Evolutionary conservation across 306 rosid species (phyloP).

Genomic region (Dalbergia cultrata): DNA sequence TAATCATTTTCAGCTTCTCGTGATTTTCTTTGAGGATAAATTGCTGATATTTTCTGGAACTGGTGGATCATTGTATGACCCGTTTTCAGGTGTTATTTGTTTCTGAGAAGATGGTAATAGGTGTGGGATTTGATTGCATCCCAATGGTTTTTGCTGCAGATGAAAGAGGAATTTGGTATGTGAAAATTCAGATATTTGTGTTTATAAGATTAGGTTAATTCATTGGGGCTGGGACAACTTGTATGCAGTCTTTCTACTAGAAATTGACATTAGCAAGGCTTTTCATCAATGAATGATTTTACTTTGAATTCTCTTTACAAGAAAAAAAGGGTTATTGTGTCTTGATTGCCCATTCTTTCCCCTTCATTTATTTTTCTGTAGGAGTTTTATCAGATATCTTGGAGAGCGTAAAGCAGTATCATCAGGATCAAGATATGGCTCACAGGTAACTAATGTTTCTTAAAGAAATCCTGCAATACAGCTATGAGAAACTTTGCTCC

Average conservation of each 20-base stretch:
- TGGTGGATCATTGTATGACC: slow-evolving; percentile 51
- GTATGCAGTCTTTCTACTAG: not conserved
- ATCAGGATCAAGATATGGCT: slow-evolving; percentile 75
- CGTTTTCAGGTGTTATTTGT: slow-evolving; percentile 87
- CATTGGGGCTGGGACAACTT: slow-evolving; percentile 23
- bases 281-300: not conserved
- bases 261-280: slow-evolving; percentile 9
- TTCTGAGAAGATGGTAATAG: slow-evolving; percentile 86
- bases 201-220: slow-evolving; percentile 4
- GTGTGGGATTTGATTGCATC: slow-evolving; percentile 90
- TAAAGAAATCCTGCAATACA: slow-evolving; percentile 6
- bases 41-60: slow-evolving; percentile 54
- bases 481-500: slow-evolving; percentile 23
- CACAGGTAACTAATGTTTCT: slow-evolving; percentile 67
- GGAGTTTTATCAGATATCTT: slow-evolving; percentile 87
- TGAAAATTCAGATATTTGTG: slow-evolving; percentile 31
- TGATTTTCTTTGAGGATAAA: slow-evolving; percentile 40
- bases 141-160: slow-evolving; percentile 93
- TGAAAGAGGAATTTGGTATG: slow-evolving; percentile 89
- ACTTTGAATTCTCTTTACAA: slow-evolving; percentile 43
- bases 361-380: slow-evolving; percentile 42
- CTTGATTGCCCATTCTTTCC: slow-evolving; percentile 27
- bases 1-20: slow-evolving; percentile 39
- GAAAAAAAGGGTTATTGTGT: slow-evolving; percentile 5
- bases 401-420: slow-evolving; percentile 78